Percentiles rank a stretch among this genome's conserved stretches.
These are phyloP conservation scores for Chamaenerion angustifolium DNA, from an alignment of 345 rosid species.

Conservation along the genomic window DNA sequence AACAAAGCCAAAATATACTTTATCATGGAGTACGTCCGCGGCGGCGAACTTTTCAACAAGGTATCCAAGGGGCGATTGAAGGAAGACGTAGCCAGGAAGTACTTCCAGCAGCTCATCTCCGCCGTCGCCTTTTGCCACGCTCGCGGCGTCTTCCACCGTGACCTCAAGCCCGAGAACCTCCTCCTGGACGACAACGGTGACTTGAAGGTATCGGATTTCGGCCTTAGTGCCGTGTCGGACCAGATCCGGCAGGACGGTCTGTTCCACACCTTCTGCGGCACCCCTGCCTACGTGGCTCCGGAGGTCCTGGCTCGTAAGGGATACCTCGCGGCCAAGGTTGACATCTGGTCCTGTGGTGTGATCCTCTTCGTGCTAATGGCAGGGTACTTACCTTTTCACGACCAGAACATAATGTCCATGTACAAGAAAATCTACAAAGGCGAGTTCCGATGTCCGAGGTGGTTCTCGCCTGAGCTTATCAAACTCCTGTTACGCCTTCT, in stretches of 20 bases:
- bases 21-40: conserved; percentile 75
- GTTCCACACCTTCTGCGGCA: conserved; percentile 84
- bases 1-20: conserved; percentile 71
- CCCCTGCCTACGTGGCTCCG: conserved; percentile 71
- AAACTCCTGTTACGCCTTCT: conserved; percentile 42
- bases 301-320: conserved; percentile 66
- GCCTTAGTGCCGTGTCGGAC: conserved; percentile 67
- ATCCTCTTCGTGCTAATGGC: conserved; percentile 68
- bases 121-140: conserved; percentile 71
- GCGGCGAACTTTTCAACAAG: conserved; percentile 65
- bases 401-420: conserved; percentile 62
- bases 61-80: conserved; percentile 56
- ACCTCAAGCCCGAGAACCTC: conserved; percentile 71
- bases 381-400: conserved; percentile 66
- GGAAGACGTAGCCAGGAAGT: conserved; percentile 48
- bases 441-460: conserved; percentile 65
- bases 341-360: conserved; percentile 90
- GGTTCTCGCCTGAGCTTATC: conserved; percentile 56
- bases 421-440: conserved; percentile 64
- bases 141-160: conserved; percentile 80
- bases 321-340: conserved; percentile 78
- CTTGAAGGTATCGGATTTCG: conserved; percentile 80
- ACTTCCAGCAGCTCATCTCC: conserved; percentile 67
- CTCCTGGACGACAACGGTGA: conserved; percentile 62
- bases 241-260: conserved; percentile 56